Evolutionary conservation across 176 grass and related monocot genomes (phyloP), one percentile per base, ranked within the genome.

Genomic region (Cenchrus americanus): DNA sequence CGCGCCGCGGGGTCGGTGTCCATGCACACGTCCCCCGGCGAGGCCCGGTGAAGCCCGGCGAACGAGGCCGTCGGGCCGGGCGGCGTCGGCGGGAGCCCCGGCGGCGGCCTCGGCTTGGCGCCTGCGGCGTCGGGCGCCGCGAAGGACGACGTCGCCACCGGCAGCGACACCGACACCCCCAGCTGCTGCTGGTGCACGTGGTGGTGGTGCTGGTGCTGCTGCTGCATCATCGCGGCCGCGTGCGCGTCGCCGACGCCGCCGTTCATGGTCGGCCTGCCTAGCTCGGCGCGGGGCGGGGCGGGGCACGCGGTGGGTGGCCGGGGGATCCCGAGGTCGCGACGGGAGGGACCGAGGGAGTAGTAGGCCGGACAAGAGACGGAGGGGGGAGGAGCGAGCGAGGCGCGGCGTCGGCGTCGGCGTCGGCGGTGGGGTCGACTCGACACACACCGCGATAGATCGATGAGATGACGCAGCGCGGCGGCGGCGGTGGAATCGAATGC

Each of bases 1-100:
- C 43, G 78, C 7, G 24, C 82, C 86, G 23, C 57, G 47, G 23
- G 0, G 47, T 52, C 66, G 8, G 24, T 10, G 6, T 57, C 88
- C 89, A 87, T 80, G 68, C 84, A 87, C 68, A 72, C 90, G 75
- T 91, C 84, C 46, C 79, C 76, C 43, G 84, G 78, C 21, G 71
- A 70, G 18, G 80, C 42, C 3, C 81, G 88, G 48, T 68, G 88
- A 48, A 63, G 84, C 15, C 54, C 71, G 32, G 26, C 82, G 62
- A 87, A 77, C 4, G 59, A 66, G 15, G 70, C 65, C 8, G 85
- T 73, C 3, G 60, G 54, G 10, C n/a, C n/a, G n/a, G 85, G 79
- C 4, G 94, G 88, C 13, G 91, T 91, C 24, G 87, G 86, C 8
- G 92, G 90, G 70, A 91, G 81, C 15, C 82, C 80, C 18, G 85